Percentiles rank a stretch among this genome's conserved stretches.
Evolutionary conservation across 2,329 filamentous ascomycete genomes (phyloP).

Genomic region (Paraphaeosphaeria sporulosa): DNA sequence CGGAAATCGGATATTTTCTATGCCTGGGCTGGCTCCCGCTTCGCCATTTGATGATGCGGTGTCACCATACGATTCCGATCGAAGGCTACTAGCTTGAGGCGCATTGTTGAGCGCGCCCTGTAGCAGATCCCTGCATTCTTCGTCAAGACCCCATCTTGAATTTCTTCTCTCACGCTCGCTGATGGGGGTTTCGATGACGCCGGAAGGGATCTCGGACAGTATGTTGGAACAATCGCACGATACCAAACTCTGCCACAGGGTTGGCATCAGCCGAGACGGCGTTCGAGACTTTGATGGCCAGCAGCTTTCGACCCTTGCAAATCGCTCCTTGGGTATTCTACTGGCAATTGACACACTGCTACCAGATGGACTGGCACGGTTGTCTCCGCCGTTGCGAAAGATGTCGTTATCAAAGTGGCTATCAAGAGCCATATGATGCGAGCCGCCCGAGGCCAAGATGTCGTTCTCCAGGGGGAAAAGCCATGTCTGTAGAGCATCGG

Average conservation of each 20-base stretch:
- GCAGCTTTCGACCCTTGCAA: slow-evolving; percentile 49
- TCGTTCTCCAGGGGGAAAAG: slow-evolving; percentile 45
- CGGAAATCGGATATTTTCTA: slow-evolving; percentile 50
- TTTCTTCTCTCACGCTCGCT: slow-evolving; percentile 40
- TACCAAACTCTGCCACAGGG: slow-evolving; percentile 45
- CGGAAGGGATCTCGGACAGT: slow-evolving; percentile 41
- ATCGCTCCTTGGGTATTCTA: slow-evolving; percentile 48
- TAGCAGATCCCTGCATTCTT: slow-evolving; percentile 52
- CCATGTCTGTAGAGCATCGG: slow-evolving; percentile 48
- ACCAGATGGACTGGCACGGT: slow-evolving; percentile 43
- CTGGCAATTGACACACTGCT: slow-evolving; percentile 48
- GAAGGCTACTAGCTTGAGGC: slow-evolving; percentile 27
- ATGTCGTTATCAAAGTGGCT: slow-evolving; percentile 41
- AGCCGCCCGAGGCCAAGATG: slow-evolving; percentile 32
- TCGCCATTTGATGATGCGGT: slow-evolving; percentile 43
- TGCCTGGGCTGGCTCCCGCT: slow-evolving; percentile 34
- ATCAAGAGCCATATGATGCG: slow-evolving; percentile 42
- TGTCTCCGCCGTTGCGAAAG: slow-evolving; percentile 32
- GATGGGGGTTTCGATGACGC: slow-evolving; percentile 32
- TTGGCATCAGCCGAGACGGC: slow-evolving; percentile 42
- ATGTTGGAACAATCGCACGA: slow-evolving; percentile 43
- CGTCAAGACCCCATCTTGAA: slow-evolving; percentile 47
- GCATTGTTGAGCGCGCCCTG: slow-evolving; percentile 39
- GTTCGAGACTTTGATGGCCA: slow-evolving; percentile 46
- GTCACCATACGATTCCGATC: slow-evolving; percentile 39